These are phyloP conservation scores for Yamadazyma jaroonii DNA, from an alignment of 1,139 yeast genomes.

Conservation along the genomic window DNA sequence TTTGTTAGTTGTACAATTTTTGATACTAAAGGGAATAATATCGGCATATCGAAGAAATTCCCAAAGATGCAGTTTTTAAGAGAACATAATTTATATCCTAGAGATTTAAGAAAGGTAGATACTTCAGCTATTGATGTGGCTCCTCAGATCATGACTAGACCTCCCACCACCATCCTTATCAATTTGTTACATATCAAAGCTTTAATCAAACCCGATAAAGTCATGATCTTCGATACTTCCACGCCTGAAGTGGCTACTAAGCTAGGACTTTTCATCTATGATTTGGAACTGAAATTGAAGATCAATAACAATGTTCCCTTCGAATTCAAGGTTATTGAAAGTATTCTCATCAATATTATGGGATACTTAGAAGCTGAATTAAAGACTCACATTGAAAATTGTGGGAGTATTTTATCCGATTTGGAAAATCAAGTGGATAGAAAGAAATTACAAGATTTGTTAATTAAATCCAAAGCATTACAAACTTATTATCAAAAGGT, in stretches of 20 bases:
- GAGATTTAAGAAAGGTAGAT: conserved; percentile 85
- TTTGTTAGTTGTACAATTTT: conserved; percentile 70
- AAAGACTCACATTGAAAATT: conserved; percentile 66
- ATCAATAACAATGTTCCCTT: conserved; percentile 40
- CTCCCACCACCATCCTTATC: conserved; percentile 68
- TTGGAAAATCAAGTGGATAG: conserved; percentile 85
- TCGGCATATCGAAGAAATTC: conserved; percentile 72
- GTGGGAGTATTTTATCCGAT: conserved; percentile 77
- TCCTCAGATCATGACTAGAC: conserved; percentile 80
- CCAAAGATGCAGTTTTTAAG: conserved; percentile 74
- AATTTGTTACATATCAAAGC: conserved; percentile 87
- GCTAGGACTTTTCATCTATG: conserved; percentile 81
- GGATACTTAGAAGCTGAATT: conserved; percentile 83
- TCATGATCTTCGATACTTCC: conserved; percentile 78
- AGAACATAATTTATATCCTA: conserved; percentile 73
- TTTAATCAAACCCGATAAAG: conserved; percentile 73
- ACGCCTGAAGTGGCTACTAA: conserved; percentile 52
- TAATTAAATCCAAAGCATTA: conserved; percentile 77
- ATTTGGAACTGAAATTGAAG: conserved; percentile 76
- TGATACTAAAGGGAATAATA: conserved; percentile 68
- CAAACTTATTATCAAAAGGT: conserved; percentile 85
- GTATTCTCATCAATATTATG: conserved; percentile 80
- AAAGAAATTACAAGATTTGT: conserved; percentile 72
- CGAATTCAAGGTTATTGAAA: conserved; percentile 88
- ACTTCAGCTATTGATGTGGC: conserved; percentile 86